A percentile compares a stretch with the other conserved stretches of the same genome.
These are phyloP conservation scores for Alternaria incomplexa DNA, from an alignment of 2,329 filamentous ascomycete species.

Conservation along the genomic window DNA sequence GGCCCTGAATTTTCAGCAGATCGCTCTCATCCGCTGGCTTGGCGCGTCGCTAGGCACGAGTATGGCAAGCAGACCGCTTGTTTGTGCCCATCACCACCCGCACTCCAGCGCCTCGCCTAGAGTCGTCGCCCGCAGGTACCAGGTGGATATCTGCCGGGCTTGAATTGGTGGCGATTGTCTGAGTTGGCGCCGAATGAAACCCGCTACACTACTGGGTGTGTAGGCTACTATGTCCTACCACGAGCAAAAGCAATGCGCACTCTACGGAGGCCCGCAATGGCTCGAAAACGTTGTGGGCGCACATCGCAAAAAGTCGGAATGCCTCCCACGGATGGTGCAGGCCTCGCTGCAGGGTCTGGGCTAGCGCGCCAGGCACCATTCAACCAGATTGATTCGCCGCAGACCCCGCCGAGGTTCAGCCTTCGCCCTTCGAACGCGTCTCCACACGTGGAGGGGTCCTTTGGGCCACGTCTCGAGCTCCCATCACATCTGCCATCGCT, in stretches of 20 bases:
- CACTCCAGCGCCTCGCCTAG: constrained; percentile 21
- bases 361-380: constrained; percentile 15
- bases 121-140: constrained; percentile 13
- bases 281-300: constrained; percentile 4
- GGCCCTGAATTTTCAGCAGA: constrained; percentile 27
- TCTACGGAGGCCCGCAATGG: constrained; percentile 13
- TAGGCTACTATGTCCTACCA: background rate
- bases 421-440: constrained; percentile 6
- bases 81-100: constrained; percentile 30
- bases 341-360: constrained; percentile 19
- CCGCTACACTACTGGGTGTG: background rate
- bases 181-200: background rate
- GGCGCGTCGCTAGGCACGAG: constrained; percentile 18
- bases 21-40: constrained; percentile 25
- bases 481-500: background rate
- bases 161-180: background rate
- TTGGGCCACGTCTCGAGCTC: constrained; percentile 1
- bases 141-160: constrained; percentile 11
- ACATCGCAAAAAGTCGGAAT: constrained; percentile 18
- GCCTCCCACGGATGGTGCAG: background rate
- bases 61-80: constrained; percentile 39
- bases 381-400: constrained; percentile 12
- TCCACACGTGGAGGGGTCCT: constrained; percentile 6
- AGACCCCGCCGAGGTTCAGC: constrained; percentile 6
- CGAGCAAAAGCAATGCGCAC: background rate